Base-by-base conservation (phyloP, 352 stramenopile species). In the Phytophthora kernoviae region DNA sequence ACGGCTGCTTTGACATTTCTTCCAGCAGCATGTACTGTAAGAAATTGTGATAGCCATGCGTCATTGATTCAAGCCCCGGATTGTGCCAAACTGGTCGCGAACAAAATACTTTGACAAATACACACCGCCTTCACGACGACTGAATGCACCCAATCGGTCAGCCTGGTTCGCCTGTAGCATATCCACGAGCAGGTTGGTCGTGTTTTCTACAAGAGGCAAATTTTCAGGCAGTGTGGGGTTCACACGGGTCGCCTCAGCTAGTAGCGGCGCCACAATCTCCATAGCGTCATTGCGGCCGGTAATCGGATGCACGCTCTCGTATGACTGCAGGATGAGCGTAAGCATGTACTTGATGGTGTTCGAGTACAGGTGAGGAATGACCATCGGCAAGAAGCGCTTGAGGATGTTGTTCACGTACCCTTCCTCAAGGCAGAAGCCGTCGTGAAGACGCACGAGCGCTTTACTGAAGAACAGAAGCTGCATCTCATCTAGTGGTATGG, bases 301-400 rank as follows among this genome's bases (percentile, higher is more conserved):
- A 68, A 95, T 92, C 15, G 87, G 87, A 54, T 95, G 87, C 7
- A 95, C 86, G 56, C 87, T 95, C 46, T 95, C 87, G 58, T 95
- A 95, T 39, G 82, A 93, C 68, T 95, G 87, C 14, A 95, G 55
- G 55, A 95, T 93, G 11, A 95, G 75, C 41, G 81, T 91, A 21
- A 95, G 81, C 81, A 95, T 91, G 65, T 93, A 93, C 81, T 95
- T 95, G 77, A 95, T 88, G 3, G 87, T 95, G 54, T 91, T 93
- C 32, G 86, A 92, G 66, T 95, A 95, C 43, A 95, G 45, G 56
- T 95, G 87, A 26, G 82, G 81, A 34, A 95, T 77, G n/a, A 91
- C 77, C 32, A 75, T 58, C 4, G 87, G 87, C 54, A 95, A 45
- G 58, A 93, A 93, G 14, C 75, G 77, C 37, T 79, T 81, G n/a